These are phyloP conservation scores for Helianthus tuberosus DNA, from an alignment of 129 eudicot species.

Conservation along the genomic window DNA sequence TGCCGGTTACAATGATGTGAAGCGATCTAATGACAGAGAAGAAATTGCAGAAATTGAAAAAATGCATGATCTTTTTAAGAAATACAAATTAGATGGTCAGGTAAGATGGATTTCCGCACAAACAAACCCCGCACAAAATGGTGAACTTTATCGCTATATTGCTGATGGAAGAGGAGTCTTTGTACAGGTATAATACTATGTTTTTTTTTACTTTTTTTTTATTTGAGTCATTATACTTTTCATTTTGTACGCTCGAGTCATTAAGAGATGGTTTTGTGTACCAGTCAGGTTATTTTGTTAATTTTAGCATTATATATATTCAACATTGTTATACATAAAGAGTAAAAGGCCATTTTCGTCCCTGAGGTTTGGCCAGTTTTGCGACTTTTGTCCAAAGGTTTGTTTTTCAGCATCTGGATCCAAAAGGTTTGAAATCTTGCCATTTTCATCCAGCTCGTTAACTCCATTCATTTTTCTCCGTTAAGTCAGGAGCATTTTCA, in stretches of 20 bases:
- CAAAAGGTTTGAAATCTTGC: too few species aligned
- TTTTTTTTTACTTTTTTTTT: background rate
- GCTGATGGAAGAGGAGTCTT: conserved; percentile 86
- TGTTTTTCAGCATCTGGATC: too few species aligned
- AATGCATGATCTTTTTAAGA: conserved; percentile 75
- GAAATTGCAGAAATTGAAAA: conserved; percentile 88
- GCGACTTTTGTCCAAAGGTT: too few species aligned
- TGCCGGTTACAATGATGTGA: conserved; percentile 84
- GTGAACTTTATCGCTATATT: conserved; percentile 91
- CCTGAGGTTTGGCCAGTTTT: too few species aligned
- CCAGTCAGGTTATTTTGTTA: background rate
- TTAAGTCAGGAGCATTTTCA: too few species aligned
- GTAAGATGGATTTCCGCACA: conserved; percentile 87
- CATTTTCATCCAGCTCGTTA: too few species aligned
- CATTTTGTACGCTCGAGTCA: background rate
- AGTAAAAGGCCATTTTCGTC: too few species aligned
- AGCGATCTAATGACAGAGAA: conserved; percentile 85
- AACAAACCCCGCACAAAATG: conserved; percentile 82
- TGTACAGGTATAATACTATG: conserved; percentile 66
- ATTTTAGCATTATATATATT: background rate
- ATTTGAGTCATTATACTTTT: background rate
- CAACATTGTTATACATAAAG: background rate
- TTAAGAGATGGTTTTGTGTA: background rate
- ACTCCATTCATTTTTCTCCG: too few species aligned
- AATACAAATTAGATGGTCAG: conserved; percentile 76